phyloP scores from a whole-genome alignment of 2,329 filamentous ascomycete species.

The Xenoacremonium recifei region DNA sequence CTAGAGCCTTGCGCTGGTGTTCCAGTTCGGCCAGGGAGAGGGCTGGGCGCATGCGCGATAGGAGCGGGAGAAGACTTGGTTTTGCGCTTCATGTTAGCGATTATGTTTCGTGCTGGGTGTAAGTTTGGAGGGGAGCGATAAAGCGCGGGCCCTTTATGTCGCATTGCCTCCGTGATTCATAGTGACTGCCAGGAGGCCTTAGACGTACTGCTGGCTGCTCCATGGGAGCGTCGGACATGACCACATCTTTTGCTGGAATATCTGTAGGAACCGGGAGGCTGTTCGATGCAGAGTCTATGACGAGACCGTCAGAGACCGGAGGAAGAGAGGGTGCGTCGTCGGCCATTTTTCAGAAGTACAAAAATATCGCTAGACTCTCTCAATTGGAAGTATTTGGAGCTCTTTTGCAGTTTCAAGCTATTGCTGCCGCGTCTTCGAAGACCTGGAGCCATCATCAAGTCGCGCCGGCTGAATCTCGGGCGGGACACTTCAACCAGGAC shows the following conservation, averaged over 20 bases:
- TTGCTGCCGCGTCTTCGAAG: no score
- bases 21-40: constrained; percentile 43
- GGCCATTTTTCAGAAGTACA: constrained; percentile 25
- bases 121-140: no score
- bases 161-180: no score
- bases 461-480: constrained; percentile 26
- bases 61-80: constrained; percentile 39
- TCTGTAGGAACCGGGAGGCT: constrained; percentile 18
- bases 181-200: no score
- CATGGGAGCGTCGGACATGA: constrained; percentile 42
- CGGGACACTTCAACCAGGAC: constrained; percentile 2
- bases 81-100: constrained; percentile 10
- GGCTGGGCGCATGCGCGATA: constrained; percentile 36
- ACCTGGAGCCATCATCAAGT: no score
- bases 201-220: constrained; percentile 41
- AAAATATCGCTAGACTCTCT: constrained; percentile 1
- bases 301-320: constrained; percentile 14
- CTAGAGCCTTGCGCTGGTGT: constrained; percentile 53
- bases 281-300: constrained; percentile 19
- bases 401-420: no score
- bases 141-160: no score
- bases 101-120: constrained; percentile 5
- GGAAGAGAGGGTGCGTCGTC: constrained; percentile 26
- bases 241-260: constrained; percentile 35
- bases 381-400: neutral